Conservation (phyloP, 2,329 filamentous ascomycete genomes). For the Microsporum ferrugineum region DNA sequence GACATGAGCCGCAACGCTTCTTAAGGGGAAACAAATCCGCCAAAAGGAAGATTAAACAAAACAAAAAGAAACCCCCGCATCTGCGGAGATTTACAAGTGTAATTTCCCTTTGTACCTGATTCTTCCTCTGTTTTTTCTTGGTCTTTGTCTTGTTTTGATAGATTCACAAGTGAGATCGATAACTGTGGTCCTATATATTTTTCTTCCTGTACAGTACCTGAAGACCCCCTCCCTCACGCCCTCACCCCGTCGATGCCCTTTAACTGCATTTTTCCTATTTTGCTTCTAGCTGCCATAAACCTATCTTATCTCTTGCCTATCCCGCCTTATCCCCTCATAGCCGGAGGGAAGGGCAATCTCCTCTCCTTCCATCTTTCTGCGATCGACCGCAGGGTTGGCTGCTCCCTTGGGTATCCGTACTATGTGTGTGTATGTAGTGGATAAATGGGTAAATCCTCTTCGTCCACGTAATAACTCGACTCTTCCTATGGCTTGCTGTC, state of each 20-base stretch:
- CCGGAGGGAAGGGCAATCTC: background rate
- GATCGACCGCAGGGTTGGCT: background rate
- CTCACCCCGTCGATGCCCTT: constrained; percentile 4
- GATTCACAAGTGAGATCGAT: constrained; percentile 9
- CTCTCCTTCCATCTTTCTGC: background rate
- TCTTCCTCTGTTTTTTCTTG: background rate
- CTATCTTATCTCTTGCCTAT: background rate
- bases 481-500: too few species aligned
- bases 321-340: background rate
- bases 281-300: background rate
- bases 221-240: constrained; percentile 8
- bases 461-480: background rate
- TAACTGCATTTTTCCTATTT: background rate
- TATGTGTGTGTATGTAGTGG: too few species aligned
- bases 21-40: constrained; percentile 17
- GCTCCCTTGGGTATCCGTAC: background rate
- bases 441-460: background rate
- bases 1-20: constrained; percentile 71
- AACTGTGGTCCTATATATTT: constrained; percentile 8
- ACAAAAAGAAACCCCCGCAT: background rate
- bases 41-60: background rate
- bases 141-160: constrained; percentile 8
- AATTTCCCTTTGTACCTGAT: background rate
- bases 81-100: background rate
- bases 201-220: constrained; percentile 11